Evolutionary conservation across 331 rosid species (phyloP), one percentile per base, ranked within the genome.

Genomic region (Quercus tomentella): DNA sequence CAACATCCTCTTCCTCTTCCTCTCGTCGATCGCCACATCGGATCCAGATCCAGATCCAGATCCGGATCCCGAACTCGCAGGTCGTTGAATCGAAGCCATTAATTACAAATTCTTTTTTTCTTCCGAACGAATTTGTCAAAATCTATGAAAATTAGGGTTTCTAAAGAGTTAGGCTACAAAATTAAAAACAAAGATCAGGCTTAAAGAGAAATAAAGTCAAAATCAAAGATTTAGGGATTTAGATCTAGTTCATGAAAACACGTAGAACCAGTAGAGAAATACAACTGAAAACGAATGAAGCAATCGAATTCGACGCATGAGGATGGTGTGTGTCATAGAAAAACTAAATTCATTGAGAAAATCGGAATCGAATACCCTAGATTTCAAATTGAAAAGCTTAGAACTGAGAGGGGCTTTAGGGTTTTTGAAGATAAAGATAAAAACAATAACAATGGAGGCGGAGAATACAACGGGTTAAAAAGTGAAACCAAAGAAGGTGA

Each of bases 231-330:
- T 49, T 49, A 37, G 74, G 74, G 76, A 54, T 33, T 30, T 71
- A 79, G 16, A 41, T 76, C 70, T 61, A 86, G 82, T 85, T 91
- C 89, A 89, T 89, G 99, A 96, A 90, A 95, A 93, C 22, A 88
- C 99, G 88, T 95, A 95, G 89, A 93, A 93, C 99, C 99, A 91
- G 94, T 93, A 96, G 16, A 96, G 98, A 67, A 96, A 96, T 31
- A 88, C 96, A 9, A 93, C 98, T 1, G 99, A 96, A 85, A 93
- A 96, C 2, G 99, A 96, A 75, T 96, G 99, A 12, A 89, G 79
- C 77, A 96, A 23, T 71, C 98, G 96, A 80, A 96, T 77, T 68
- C 97, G 97, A 84, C 89, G 89, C 97, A 88, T 89, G 70, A 70
- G 82, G 79, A 78, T 70, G 60, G 80, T 63, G 69, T 4, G 74